phyloP scores from a whole-genome alignment of 1,139 yeast genomes.

The Candida tetrigidarum region DNA sequence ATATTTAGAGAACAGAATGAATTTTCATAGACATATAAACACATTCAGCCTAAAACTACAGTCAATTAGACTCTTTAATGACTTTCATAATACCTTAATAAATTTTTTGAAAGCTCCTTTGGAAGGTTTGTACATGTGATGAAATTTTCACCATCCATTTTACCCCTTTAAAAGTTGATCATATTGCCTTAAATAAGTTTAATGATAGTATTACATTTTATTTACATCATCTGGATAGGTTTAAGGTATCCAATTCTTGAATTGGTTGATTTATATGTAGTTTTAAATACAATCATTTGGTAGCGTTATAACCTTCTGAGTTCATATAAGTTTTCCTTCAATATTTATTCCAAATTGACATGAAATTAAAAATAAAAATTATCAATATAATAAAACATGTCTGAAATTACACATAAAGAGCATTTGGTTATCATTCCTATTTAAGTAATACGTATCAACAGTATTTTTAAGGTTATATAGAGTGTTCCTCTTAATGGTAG shows the following conservation, averaged over 20 bases:
- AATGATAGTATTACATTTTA: too few species aligned
- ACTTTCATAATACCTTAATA: background rate
- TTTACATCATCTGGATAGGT: too few species aligned
- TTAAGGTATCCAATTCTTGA: too few species aligned
- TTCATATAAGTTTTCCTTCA: background rate
- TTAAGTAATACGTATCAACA: too few species aligned
- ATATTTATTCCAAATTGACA: background rate
- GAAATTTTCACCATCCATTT: background rate
- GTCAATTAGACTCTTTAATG: background rate
- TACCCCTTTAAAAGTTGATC: background rate
- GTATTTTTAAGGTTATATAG: too few species aligned
- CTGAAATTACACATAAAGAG: too few species aligned
- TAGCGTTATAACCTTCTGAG: background rate
- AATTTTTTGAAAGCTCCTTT: constrained; percentile 1
- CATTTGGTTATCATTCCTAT: too few species aligned
- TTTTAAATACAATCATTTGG: background rate
- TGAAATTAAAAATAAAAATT: background rate
- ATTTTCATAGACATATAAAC: background rate
- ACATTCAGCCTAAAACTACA: background rate
- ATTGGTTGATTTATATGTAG: background rate
- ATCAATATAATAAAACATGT: background rate
- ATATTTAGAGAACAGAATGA: background rate
- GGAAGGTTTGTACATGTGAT: background rate
- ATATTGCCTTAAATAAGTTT: background rate
- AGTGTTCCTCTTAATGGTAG: too few species aligned